Percentiles rank a stretch among this genome's conserved stretches.
Conservation (phyloP, 768 basidiomycete species). For the Lactarius hengduanensis region DNA sequence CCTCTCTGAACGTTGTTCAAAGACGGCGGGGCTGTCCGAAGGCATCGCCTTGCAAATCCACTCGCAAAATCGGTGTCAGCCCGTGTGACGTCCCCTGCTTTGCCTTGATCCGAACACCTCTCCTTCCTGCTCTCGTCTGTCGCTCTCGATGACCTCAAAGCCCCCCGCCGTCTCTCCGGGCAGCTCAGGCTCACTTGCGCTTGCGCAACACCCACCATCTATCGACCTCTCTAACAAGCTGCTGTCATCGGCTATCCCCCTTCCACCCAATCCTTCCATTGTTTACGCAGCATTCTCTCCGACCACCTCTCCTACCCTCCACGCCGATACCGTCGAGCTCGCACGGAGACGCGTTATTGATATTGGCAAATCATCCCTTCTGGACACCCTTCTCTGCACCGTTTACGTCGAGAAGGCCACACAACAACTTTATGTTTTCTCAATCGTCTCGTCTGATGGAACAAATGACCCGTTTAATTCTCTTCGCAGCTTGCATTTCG, state of each 20-base stretch:
- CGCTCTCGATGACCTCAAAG: slow-evolving; percentile 33
- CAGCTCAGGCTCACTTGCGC: slow-evolving; percentile 34
- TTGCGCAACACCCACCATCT: slow-evolving; percentile 35
- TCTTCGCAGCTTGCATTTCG: slow-evolving; percentile 44
- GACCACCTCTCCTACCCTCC: slow-evolving; percentile 31
- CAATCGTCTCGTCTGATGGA: slow-evolving; percentile 41
- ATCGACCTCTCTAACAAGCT: slow-evolving; percentile 42
- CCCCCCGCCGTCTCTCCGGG: slow-evolving; percentile 32
- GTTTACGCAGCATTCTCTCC: slow-evolving; percentile 47
- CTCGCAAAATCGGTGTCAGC: background rate
- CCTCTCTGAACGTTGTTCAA: background rate
- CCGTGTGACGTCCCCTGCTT: slow-evolving; percentile 17
- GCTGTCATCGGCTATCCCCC: slow-evolving; percentile 47
- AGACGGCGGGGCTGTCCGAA: background rate
- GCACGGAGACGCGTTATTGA: slow-evolving; percentile 52
- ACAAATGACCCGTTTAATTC: slow-evolving; percentile 35
- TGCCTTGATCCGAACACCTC: background rate
- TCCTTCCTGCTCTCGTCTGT: background rate
- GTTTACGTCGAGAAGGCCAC: slow-evolving; percentile 46
- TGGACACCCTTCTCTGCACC: slow-evolving; percentile 52
- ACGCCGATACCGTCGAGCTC: slow-evolving; percentile 49
- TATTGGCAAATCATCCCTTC: slow-evolving; percentile 41
- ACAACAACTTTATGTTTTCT: slow-evolving; percentile 59
- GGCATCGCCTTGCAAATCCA: background rate
- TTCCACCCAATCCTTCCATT: slow-evolving; percentile 46